Percentiles rank a stretch among this genome's conserved stretches.
These are phyloP conservation scores for Monosporascus sp. DNA, from an alignment of 2,329 filamentous ascomycete species.

Conservation along the genomic window DNA sequence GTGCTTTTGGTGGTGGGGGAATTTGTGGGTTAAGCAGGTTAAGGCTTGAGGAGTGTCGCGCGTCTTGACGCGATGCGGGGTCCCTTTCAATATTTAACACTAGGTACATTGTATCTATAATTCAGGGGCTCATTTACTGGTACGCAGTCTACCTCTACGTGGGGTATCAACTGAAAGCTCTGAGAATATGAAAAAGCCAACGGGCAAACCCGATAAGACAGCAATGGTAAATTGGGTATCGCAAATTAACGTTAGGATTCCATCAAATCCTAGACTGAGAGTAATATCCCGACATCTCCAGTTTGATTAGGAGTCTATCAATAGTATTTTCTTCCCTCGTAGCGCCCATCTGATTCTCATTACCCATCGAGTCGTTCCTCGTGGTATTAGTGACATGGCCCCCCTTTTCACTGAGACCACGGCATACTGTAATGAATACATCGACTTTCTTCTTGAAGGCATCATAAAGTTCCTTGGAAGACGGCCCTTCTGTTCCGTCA, in stretches of 20 bases:
- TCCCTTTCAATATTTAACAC: neutral
- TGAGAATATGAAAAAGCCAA: too few species aligned
- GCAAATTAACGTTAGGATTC: constrained; percentile 5
- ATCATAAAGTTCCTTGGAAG: constrained; percentile 48
- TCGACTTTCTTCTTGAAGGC: constrained; percentile 66
- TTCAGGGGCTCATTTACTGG: too few species aligned
- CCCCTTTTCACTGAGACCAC: constrained; percentile 60
- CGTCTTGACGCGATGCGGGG: constrained; percentile 17
- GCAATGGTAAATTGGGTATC: constrained; percentile 16
- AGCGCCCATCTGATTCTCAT: constrained; percentile 31
- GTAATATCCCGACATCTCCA: constrained; percentile 71
- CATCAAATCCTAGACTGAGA: constrained; percentile 21
- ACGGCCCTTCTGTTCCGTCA: constrained; percentile 19
- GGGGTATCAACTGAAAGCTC: neutral
- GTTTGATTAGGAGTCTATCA: constrained; percentile 59
- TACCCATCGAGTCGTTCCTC: constrained; percentile 21
- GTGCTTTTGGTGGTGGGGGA: constrained; percentile 1
- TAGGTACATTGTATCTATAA: too few species aligned
- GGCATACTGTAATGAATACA: constrained; percentile 70
- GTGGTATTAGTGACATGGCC: constrained; percentile 33
- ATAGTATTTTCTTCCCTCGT: constrained; percentile 53
- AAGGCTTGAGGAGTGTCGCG: neutral
- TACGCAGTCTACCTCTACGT: neutral
- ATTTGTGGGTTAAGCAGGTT: constrained; percentile 6
- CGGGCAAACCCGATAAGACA: too few species aligned